phyloP scores from a whole-genome alignment of 495 filamentous ascomycete species.

The Clavariopsis aquatica region DNA sequence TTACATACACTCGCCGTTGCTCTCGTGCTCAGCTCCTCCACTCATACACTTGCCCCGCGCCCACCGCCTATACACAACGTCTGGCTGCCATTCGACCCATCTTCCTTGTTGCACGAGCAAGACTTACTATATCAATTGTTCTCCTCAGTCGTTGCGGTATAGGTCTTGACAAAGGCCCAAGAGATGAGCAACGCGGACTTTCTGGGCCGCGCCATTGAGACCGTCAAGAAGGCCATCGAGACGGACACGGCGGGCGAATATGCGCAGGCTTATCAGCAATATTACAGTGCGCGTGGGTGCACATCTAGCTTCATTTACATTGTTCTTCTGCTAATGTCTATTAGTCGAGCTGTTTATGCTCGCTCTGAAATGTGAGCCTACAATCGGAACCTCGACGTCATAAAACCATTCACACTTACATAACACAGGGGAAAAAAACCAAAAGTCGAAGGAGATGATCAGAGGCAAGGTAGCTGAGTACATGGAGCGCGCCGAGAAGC shows the following conservation, averaged over 20 bases:
- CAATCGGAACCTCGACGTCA: background rate
- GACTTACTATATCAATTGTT: background rate
- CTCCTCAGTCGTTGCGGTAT: background rate
- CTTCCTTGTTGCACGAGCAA: background rate
- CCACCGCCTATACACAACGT: background rate
- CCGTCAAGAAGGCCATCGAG: constrained; percentile 96
- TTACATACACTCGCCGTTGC: background rate
- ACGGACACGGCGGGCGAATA: constrained; percentile 93
- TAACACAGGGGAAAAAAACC: constrained; percentile 78
- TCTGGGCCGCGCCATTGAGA: constrained; percentile 88
- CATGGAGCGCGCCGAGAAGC: constrained; percentile 97
- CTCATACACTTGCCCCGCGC: background rate
- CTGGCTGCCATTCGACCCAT: constrained; percentile 5
- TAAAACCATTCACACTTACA: too few relatives aligned
- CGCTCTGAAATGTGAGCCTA: constrained; percentile 73
- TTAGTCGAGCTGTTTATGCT: constrained; percentile 90
- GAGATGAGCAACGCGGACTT: constrained; percentile 97
- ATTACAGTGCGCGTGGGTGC: constrained; percentile 70
- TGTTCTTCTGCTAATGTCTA: constrained; percentile 18
- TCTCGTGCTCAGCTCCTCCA: background rate
- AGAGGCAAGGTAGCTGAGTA: constrained; percentile 89
- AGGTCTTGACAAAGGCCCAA: constrained; percentile 3
- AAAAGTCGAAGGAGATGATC: constrained; percentile 94
- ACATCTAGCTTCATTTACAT: constrained; percentile 18
- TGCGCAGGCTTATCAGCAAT: constrained; percentile 90